phyloP scores from a whole-genome alignment of 768 basidiomycete species.

The Boletus eberwhitei region DNA sequence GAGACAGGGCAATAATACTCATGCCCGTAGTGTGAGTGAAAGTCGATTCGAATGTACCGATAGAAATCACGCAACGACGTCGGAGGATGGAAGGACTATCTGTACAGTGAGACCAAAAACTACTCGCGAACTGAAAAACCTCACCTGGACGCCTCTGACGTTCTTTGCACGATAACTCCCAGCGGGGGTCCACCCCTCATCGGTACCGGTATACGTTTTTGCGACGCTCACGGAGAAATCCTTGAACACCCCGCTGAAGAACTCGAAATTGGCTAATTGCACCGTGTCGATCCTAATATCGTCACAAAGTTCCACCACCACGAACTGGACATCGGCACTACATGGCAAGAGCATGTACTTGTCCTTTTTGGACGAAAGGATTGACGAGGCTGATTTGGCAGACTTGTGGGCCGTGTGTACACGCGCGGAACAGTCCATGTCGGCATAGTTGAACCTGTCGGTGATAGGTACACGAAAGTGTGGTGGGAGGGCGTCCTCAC shows the following conservation, averaged over 20 bases:
- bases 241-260: slow-evolving; percentile 95
- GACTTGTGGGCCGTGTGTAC: slow-evolving; percentile 80
- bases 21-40: slow-evolving; percentile 87
- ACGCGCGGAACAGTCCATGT: slow-evolving; percentile 87
- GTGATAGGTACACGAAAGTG: slow-evolving; percentile 72
- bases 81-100: slow-evolving; percentile 74
- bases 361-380: slow-evolving; percentile 88
- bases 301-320: slow-evolving; percentile 95
- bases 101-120: background rate
- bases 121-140: slow-evolving; percentile 19
- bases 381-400: slow-evolving; percentile 78
- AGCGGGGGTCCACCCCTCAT: slow-evolving; percentile 65
- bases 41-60: slow-evolving; percentile 91
- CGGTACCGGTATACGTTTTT: slow-evolving; percentile 67
- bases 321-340: slow-evolving; percentile 57
- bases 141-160: slow-evolving; percentile 83
- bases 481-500: slow-evolving; percentile 40
- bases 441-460: slow-evolving; percentile 94
- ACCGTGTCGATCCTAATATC: slow-evolving; percentile 96
- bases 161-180: slow-evolving; percentile 88
- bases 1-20: slow-evolving; percentile 97
- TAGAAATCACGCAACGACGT: slow-evolving; percentile 79
- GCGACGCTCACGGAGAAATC: slow-evolving; percentile 86
- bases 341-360: slow-evolving; percentile 97
- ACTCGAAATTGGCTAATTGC: slow-evolving; percentile 95